Evolutionary conservation across 805 yeast species (phyloP).

Genomic region (Ogataea paradorogensis): DNA sequence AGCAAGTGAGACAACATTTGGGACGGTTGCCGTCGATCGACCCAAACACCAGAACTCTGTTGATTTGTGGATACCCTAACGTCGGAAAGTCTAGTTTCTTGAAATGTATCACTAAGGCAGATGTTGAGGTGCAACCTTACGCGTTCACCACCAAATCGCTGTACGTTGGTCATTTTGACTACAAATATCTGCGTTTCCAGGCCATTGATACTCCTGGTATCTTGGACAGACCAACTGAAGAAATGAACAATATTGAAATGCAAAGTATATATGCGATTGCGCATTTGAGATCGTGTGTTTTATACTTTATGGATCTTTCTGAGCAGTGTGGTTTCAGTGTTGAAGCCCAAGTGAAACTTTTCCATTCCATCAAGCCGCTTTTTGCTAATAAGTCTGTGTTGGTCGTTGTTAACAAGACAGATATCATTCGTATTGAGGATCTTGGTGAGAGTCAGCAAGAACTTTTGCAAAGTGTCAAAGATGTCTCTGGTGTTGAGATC

Average conservation of each 20-base stretch:
- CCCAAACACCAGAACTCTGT: slow-evolving; percentile 95
- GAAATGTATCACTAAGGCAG: slow-evolving; percentile 92
- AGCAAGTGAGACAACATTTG: slow-evolving; percentile 98
- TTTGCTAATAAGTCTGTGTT: slow-evolving; percentile 95
- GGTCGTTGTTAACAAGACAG: slow-evolving; percentile 94
- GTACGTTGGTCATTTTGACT: slow-evolving; percentile 98
- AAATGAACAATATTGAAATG: slow-evolving; percentile 99
- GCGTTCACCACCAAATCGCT: slow-evolving; percentile 98
- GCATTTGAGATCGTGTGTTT: slow-evolving; percentile 91
- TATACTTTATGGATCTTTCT: slow-evolving; percentile 96
- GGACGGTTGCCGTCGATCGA: slow-evolving; percentile 98
- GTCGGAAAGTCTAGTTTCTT: slow-evolving; percentile 98
- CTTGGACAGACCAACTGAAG: slow-evolving; percentile 97
- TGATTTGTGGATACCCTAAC: slow-evolving; percentile 98
- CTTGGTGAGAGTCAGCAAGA: slow-evolving; percentile 72
- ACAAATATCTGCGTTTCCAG: slow-evolving; percentile 95
- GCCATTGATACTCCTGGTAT: slow-evolving; percentile 99
- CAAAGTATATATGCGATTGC: slow-evolving; percentile 99
- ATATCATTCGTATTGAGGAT: slow-evolving; percentile 83
- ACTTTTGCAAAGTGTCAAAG: slow-evolving; percentile 60
- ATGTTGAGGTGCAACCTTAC: slow-evolving; percentile 98
- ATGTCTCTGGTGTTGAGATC: slow-evolving; percentile 80
- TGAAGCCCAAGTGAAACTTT: slow-evolving; percentile 95
- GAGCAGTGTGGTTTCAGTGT: slow-evolving; percentile 99
- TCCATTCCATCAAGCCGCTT: slow-evolving; percentile 94